Base-by-base conservation (phyloP, 257 asterid species). In the Thymus quinquecostatus region DNA sequence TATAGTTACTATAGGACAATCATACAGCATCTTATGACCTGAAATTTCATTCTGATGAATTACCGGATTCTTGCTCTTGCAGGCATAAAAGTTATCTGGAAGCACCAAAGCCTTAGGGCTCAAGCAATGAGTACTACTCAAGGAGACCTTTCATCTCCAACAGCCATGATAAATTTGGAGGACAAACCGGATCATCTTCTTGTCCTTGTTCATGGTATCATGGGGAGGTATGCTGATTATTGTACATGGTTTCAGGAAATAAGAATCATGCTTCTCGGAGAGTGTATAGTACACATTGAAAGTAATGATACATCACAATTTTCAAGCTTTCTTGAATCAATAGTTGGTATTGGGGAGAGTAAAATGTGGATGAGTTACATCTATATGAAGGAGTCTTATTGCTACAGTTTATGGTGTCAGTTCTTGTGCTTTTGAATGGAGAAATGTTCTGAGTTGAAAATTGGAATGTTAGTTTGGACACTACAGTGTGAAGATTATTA, bases 131-230 rank as follows among this genome's bases (percentile, higher is more conserved):
- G 79, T 65, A 80, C 74, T 13, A 72, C 81, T 77, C 71, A 82
- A 50, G 82, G 87, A 65, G 77, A 56, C 50, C 45, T 72, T 53
- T 71, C 81, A 50, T 77, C 83, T 14, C 82, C 83, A 4, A 47
- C 30, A 53, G 61, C 44, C 74, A 66, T 72, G 77, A 51, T 69
- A 61, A 64, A 54, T 49, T 62, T 27, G 74, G 84, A 79, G 60
- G 82, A 74, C 33, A 69, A 79, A 70, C 85, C 89, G 1, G 83
- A 77, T 59, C 89, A 84, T 82, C 89, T 84, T 56, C 82, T 84
- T 72, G 85, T 84, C 65, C 87, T 84, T 69, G 89, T 84, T 71
- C 89, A 84, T 72, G 89, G 89, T 66, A 84, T 84, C 68, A 67
- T 82, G 85, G 89, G 78, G 50, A 86, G 92, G 92, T 86, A 82